A percentile compares a stretch with the other conserved stretches of the same genome.
Evolutionary conservation across 768 basidiomycete genomes (phyloP).

Genomic region (Podaxis mareebaensis): DNA sequence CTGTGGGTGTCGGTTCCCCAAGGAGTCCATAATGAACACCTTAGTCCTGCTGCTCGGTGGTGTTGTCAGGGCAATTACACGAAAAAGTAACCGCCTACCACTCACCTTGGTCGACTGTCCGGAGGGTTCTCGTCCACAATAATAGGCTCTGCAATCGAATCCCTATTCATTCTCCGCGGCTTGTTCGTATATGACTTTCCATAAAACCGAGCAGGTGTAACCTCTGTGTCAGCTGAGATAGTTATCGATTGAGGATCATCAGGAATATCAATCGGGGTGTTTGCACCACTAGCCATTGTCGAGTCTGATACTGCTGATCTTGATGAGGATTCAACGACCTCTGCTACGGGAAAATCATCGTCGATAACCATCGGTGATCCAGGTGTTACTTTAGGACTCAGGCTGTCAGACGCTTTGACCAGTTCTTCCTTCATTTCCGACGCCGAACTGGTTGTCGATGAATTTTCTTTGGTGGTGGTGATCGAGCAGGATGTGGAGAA

Average conservation of each 20-base stretch:
- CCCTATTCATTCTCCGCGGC: not conserved
- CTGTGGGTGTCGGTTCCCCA: conserved; percentile 70
- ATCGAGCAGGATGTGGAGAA: conserved; percentile 31
- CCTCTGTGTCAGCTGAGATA: not conserved
- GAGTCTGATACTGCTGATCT: not conserved
- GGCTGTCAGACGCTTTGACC: not conserved
- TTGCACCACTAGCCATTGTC: not conserved
- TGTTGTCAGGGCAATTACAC: not conserved
- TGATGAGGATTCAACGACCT: conserved; percentile 17
- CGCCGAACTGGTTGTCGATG: conserved; percentile 10
- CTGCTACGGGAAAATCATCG: conserved; percentile 18
- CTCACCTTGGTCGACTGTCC: conserved; percentile 1
- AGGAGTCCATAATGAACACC: conserved; percentile 89
- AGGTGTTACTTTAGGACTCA: not conserved
- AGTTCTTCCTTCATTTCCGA: conserved; percentile 18
- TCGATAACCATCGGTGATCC: conserved; percentile 8
- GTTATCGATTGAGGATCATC: not conserved
- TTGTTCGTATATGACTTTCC: not conserved
- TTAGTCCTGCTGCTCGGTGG: conserved; percentile 51
- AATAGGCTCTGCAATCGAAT: conserved; percentile 7
- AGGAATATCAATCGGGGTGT: not conserved
- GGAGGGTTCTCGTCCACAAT: not conserved
- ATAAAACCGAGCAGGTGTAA: conserved; percentile 11
- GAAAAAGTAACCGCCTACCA: not conserved
- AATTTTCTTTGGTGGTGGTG: conserved; percentile 15